Percentiles rank a stretch among this genome's conserved stretches.
phyloP scores from a whole-genome alignment of 768 basidiomycete genomes.

The Suillus ampliporus region DNA sequence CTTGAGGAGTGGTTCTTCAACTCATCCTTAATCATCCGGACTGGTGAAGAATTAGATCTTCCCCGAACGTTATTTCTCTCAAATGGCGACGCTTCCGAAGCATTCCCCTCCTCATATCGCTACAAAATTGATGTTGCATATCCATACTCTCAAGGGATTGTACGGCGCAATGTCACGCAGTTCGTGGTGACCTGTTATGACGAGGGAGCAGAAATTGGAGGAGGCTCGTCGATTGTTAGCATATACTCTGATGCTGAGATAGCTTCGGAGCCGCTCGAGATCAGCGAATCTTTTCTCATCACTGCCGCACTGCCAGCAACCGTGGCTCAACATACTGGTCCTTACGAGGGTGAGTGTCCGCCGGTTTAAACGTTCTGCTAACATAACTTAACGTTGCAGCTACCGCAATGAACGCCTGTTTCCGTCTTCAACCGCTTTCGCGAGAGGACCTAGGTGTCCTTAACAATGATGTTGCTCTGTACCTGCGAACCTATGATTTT shows the following conservation, averaged over 20 bases:
- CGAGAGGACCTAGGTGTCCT: neutral
- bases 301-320: slow-evolving; percentile 45
- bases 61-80: slow-evolving; percentile 24
- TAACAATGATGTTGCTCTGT: slow-evolving; percentile 60
- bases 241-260: slow-evolving; percentile 20
- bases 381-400: slow-evolving; percentile 1
- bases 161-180: slow-evolving; percentile 52
- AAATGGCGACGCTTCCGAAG: slow-evolving; percentile 18
- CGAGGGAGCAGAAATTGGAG: slow-evolving; percentile 6
- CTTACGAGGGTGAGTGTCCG: slow-evolving; percentile 17
- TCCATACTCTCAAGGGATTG: slow-evolving; percentile 77
- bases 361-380: neutral
- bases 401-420: slow-evolving; percentile 21
- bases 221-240: neutral
- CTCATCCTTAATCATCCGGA: slow-evolving; percentile 54
- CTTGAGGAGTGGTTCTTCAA: slow-evolving; percentile 52
- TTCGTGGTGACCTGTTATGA: slow-evolving; percentile 53
- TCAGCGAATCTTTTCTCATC: slow-evolving; percentile 74
- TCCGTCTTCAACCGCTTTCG: slow-evolving; percentile 38
- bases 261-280: slow-evolving; percentile 60
- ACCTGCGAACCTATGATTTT: slow-evolving; percentile 67
- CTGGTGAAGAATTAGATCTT: slow-evolving; percentile 48
- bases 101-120: slow-evolving; percentile 28
- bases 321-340: slow-evolving; percentile 15
- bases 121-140: slow-evolving; percentile 65